These are phyloP conservation scores for Scutellaria galericulata DNA, from an alignment of 257 asterid species.

Conservation along the genomic window DNA sequence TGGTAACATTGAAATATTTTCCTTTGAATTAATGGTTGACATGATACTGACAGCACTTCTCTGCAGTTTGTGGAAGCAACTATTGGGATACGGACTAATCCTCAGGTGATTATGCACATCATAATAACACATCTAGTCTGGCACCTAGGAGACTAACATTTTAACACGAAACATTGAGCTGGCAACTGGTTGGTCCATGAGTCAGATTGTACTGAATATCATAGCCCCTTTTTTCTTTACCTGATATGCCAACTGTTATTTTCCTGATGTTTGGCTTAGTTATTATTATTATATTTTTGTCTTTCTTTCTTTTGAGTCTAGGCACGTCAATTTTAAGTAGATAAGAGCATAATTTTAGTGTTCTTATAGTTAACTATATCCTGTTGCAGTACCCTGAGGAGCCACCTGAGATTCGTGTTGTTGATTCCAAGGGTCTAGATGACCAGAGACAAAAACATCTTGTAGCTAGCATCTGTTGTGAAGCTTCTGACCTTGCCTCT, in stretches of 20 bases:
- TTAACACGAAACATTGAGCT: constrained; percentile 20
- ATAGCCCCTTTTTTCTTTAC: not conserved
- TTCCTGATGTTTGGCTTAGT: constrained; percentile 8
- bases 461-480: constrained; percentile 53
- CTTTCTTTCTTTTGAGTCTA: not conserved
- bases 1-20: constrained; percentile 18
- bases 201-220: constrained; percentile 25
- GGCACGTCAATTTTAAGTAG: not conserved
- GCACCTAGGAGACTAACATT: not conserved
- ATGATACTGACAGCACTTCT: constrained; percentile 18
- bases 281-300: not conserved
- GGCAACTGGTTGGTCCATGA: constrained; percentile 11
- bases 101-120: constrained; percentile 53
- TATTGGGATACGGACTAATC: constrained; percentile 69
- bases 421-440: constrained; percentile 92
- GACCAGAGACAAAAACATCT: constrained; percentile 68
- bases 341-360: constrained; percentile 14
- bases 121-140: not conserved
- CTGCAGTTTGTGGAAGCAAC: constrained; percentile 91
- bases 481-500: constrained; percentile 69
- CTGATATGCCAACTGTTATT: not conserved
- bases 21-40: not conserved
- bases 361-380: constrained; percentile 19
- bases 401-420: constrained; percentile 65
- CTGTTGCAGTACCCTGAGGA: constrained; percentile 86